Base-by-base conservation (phyloP, 2,329 filamentous ascomycete species). In the Blastomyces silverae region DNA sequence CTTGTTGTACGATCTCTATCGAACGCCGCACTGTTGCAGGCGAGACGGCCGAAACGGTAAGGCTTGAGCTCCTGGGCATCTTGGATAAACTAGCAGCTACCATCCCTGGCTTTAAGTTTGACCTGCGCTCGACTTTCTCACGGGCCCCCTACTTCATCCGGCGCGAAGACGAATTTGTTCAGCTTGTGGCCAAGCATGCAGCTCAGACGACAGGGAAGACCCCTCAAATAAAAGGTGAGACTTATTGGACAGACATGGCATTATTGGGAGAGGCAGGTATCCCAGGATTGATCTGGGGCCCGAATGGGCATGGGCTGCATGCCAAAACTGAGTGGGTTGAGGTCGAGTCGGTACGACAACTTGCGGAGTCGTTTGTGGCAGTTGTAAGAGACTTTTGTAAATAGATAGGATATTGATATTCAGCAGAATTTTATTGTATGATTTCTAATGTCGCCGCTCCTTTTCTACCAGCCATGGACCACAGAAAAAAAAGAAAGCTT, bases 1-100 rank as follows among this genome's bases (percentile, higher is more conserved):
- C 76, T 0, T 71, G 73, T 20, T 83, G 82, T 70, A 81, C 75
- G 0, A 73, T 84, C 28, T 77, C 76, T 0, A 62, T 84, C 1
- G 82, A 85, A 66, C 76, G 80, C 5, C 78, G 83, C 6, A 84
- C 81, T 0, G 67, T 84, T 0, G 59, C 59, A 22, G 59, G 59
- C 2, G 46, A 50, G n/a, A 50, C 46, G 3, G 46, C 46, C n/a
- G 46, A 50, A n/a, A 22, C 46, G 10, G 46, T 50, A 11, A 50
- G n/a, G 46, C 46, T 50, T 50, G 46, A 50, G 46, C n/a, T 50
- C 22, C 46, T 22, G 22, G 25, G 8, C 46, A 50, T 50, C n/a
- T 50, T 50, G n/a, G n/a, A 50, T 25, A 50, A 25, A 4, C n/a
- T 50, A 13, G 48, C n/a, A 50, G 48, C 48, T 10, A 50, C 48